Base-by-base conservation (phyloP, 73 alveolate species). In the Blepharisma japonicum region DNA sequence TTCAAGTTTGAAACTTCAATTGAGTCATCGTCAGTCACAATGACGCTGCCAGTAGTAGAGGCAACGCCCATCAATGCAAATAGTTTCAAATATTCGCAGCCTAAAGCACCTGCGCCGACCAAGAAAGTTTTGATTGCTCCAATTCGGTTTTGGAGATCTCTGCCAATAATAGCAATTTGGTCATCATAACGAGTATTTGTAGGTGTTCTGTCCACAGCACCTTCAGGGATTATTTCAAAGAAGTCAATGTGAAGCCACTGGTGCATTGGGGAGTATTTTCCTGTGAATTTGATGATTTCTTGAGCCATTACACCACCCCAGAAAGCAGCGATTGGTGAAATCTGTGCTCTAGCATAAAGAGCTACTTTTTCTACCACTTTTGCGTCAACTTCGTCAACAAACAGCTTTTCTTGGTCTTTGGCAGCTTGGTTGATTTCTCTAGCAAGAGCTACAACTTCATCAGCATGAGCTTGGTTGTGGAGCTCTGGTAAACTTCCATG, bases 291-390 rank as follows among this genome's bases (percentile, higher is more conserved):
- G 39, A 98, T 98, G 11, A 95, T 89, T 90, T 98, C 99, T 83
- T 98, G 98, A 18, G 99, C 96, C 7, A 96, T 90, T 74, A 98
- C 84, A 8, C 99, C 99, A 47, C 99, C 99, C 87, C 97, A 95
- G 93, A 97, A 98, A 23, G 99, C 94, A 6, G 98, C 89, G 80
- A 94, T 88, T 54, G 99, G 99, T 18, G 98, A 87, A 66, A 98
- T 85, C 86, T 87, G 79, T 0, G 97, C 87, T 47, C 84, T 49
- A 6, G 99, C 92, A 86, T 85, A 96, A 56, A 83, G 79, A 7
- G 97, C 91, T 51, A 91, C 89, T 51, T 90, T 87, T 80, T 71
- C 84, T 25, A 94, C 91, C 18, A 95, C 90, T 55, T 87, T 77
- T 77, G 89, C 98, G 45, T 96, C 98, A 21, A 90, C 71, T 78